Evolutionary conservation across 352 stramenopile genomes (phyloP), one percentile per base, ranked within the genome.

Genomic region (Globisporangium ultimum): DNA sequence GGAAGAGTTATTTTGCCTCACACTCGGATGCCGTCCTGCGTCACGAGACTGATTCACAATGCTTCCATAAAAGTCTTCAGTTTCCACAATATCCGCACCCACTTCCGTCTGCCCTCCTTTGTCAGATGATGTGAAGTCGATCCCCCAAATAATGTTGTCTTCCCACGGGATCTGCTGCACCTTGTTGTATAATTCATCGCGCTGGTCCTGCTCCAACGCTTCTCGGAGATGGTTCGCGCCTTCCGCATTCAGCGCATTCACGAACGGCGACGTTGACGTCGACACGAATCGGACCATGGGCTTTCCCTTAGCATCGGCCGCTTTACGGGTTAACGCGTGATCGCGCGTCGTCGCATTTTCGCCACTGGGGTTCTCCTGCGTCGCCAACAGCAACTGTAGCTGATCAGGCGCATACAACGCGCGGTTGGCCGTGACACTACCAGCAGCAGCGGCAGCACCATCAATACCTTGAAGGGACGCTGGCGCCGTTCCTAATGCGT

Each of bases 81-180:
- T 43, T 43, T 93, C 80, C 36, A 87, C 69, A 13, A 76, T 42
- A n/a, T 60, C 50, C 15, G 57, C 50, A 1, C 42, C 59, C 13
- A 72, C 61, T 17, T 72, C 60, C 22, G 49, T 24, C 2, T 60
- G 24, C 7, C 47, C 56, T 21, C 58, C 22, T 40, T 72, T 69
- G 15, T 58, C 73, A 48, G 68, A 54, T 7, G 58, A 43, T 4
- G 66, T 65, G 46, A 88, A 85, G 43, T 89, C 80, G 21, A 85
- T 68, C 0, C 81, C 84, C 84, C 86, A 95, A 10, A 91, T 63
- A 22, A 95, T 93, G 48, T 84, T 71, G 11, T 93, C 74, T 61
- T 95, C 86, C 86, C 86, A 95, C 5, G 66, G 73, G 4, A 93
- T 55, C 49, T 95, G 86, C 64, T 93, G 76, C 24, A 93, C 84